Base-by-base conservation (phyloP, 2,329 filamentous ascomycete species). In the Arthrobotrys sphaeroides region DNA sequence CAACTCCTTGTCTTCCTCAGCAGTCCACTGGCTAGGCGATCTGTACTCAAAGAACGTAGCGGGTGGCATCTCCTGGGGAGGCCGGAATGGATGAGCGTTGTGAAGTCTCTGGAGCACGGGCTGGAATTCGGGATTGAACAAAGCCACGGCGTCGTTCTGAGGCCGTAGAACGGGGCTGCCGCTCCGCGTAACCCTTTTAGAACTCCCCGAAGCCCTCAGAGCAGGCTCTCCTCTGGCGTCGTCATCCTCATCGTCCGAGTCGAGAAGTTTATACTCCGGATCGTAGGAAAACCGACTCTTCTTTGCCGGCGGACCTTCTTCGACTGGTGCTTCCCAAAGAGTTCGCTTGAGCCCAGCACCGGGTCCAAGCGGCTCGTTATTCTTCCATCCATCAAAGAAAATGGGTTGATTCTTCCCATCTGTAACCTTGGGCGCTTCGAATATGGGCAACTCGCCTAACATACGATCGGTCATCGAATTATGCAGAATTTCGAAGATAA, bases 21-120 rank as follows among this genome's bases (percentile, higher is more conserved):
- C 87, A 0, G 93, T 92, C 95, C 95, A 99, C 80, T 97, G 93
- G 2, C 95, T 98, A 1, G 93, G 90, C 62, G 87, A 89, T 40
- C 95, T 88, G 77, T 88, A 90, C 82, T 99, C 94, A 80, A 96
- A 98, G 83, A 98, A 99, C 61, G 87, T 89, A 78, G 94, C 91
- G 0, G 90, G 88, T 0, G 95, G 95, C 94, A 98, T 98, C 81
- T 98, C 94, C 0, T 92, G 93, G 0, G 95, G 95, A 13, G 95
- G 95, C 65, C 94, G 88, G 85, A 99, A 98, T 77, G 94, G 92
- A 82, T 97, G 94, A 6, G 92, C 91, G 7, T 93, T 92, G 81
- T 97, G 93, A 3, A 99, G 87, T 13, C 95, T 88, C 81, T 98
- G 94, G 69, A 94, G 89, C 42, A 97, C 93, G 65, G 90, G 87